Conservation (phyloP, 257 asterid species). For the Cordia subcordata region DNA sequence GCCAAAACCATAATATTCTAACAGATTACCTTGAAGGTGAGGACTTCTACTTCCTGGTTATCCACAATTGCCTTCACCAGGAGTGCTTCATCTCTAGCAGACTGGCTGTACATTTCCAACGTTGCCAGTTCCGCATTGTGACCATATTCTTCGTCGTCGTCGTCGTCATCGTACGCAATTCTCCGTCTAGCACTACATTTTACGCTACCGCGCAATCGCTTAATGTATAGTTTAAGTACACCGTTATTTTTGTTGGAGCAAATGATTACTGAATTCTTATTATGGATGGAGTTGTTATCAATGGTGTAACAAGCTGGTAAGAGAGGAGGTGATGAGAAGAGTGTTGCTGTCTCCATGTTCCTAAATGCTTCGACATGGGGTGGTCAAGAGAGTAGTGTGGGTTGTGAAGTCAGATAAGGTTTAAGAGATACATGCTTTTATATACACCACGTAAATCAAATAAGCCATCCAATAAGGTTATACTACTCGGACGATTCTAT, state of each 20-base stretch:
- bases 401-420: background rate
- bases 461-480: too few species aligned
- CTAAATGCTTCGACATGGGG: conserved; percentile 4
- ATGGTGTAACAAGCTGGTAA: background rate
- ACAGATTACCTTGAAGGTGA: conserved; percentile 55
- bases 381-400: background rate
- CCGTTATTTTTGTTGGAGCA: background rate
- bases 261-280: background rate
- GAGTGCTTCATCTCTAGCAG: conserved; percentile 50
- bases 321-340: background rate
- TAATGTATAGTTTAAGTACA: background rate
- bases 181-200: conserved; percentile 39
- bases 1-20: too few species aligned
- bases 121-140: conserved; percentile 50
- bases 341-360: background rate
- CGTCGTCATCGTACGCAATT: conserved; percentile 19
- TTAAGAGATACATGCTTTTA: background rate
- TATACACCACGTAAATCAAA: background rate
- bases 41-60: conserved; percentile 42
- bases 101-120: conserved; percentile 48
- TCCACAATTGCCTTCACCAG: conserved; percentile 54
- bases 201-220: background rate
- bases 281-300: background rate
- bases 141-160: conserved; percentile 36
- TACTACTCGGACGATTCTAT: too few species aligned